Evolutionary conservation across 2,329 filamentous ascomycete genomes (phyloP).

Genomic region (Aspergillus tubingensis): DNA sequence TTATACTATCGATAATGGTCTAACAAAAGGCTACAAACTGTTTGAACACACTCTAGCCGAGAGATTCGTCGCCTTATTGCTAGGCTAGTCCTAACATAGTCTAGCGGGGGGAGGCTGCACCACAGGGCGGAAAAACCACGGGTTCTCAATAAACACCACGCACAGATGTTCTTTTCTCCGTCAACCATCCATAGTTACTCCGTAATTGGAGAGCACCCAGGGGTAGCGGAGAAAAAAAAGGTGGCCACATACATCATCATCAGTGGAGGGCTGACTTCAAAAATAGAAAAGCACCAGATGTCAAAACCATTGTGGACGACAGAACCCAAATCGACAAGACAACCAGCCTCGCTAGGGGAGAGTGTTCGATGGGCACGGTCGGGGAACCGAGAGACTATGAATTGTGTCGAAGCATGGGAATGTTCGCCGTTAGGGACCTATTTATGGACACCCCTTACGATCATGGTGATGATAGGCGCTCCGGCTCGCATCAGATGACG

Average conservation of each 20-base stretch:
- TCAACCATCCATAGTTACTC: conserved; percentile 1
- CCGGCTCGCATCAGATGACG: neutral
- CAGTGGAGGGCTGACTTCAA: neutral
- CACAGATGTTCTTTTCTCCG: neutral
- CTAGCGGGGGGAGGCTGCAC: neutral
- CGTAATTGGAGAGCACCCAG: neutral
- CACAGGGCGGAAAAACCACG: neutral
- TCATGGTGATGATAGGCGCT: neutral
- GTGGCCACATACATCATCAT: neutral
- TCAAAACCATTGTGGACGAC: neutral
- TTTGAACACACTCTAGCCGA: neutral
- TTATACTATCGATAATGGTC: neutral
- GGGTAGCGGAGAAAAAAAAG: neutral
- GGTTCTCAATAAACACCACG: conserved; percentile 1
- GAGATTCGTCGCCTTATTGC: neutral
- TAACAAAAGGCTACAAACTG: neutral
- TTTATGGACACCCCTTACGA: conserved; percentile 3
- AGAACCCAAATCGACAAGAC: neutral
- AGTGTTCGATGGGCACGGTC: neutral
- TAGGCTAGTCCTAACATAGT: neutral
- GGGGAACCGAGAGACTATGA: neutral
- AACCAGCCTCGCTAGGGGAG: neutral
- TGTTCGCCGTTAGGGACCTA: conserved; percentile 1
- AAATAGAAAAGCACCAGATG: no score
- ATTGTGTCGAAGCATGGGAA: neutral